These are phyloP conservation scores for Cyclotella baltica DNA, from an alignment of 108 stramenopile genomes.

Conservation along the genomic window DNA sequence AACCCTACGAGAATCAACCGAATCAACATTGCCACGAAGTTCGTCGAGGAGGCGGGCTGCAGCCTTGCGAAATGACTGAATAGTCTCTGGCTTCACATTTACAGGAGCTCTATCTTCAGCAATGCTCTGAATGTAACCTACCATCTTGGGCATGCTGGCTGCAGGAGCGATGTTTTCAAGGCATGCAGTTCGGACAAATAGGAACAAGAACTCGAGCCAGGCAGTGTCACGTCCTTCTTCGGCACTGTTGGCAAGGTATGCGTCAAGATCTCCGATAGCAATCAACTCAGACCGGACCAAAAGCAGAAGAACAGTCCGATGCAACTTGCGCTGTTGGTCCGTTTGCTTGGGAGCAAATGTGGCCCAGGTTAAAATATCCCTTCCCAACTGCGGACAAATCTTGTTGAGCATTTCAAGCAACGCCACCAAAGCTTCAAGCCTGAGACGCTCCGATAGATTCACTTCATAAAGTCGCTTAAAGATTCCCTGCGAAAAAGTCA, in stretches of 20 bases:
- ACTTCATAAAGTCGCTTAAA: slow-evolving; percentile 98
- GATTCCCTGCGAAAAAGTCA: slow-evolving; percentile 92
- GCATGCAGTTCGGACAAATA: slow-evolving; percentile 88
- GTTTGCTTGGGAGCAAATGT: slow-evolving; percentile 91
- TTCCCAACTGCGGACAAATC: slow-evolving; percentile 84
- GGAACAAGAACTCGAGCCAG: slow-evolving; percentile 93
- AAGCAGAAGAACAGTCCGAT: slow-evolving; percentile 90
- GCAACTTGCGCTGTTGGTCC: slow-evolving; percentile 87
- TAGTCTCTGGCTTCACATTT: slow-evolving; percentile 68
- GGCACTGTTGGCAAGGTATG: slow-evolving; percentile 83
- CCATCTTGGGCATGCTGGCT: slow-evolving; percentile 82
- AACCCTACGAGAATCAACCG: slow-evolving; percentile 24
- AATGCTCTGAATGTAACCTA: slow-evolving; percentile 86
- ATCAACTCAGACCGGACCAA: slow-evolving; percentile 88
- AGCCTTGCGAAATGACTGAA: slow-evolving; percentile 77
- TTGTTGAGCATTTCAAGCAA: slow-evolving; percentile 88
- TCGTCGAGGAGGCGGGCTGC: slow-evolving; percentile 84
- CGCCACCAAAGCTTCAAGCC: slow-evolving; percentile 88
- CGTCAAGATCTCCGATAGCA: slow-evolving; percentile 81
- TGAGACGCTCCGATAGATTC: slow-evolving; percentile 81
- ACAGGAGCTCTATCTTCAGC: slow-evolving; percentile 80
- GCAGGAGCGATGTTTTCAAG: slow-evolving; percentile 81
- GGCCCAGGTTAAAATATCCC: slow-evolving; percentile 92
- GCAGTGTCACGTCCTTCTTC: slow-evolving; percentile 84
- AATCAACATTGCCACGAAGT: slow-evolving; percentile 57